Conservation (phyloP, 257 asterid genomes). For the Nicotiana sylvestris region DNA sequence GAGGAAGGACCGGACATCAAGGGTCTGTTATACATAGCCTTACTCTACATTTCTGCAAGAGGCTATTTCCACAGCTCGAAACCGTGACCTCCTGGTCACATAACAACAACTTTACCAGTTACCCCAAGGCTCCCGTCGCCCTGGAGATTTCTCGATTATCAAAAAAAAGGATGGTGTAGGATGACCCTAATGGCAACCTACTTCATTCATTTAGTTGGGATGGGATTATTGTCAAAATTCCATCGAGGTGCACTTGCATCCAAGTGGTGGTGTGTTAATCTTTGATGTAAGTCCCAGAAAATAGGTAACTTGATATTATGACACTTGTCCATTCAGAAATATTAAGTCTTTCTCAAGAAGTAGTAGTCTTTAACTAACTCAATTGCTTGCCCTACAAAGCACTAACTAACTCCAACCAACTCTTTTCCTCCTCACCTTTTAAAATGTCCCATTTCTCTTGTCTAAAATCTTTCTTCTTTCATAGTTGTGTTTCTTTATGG, state of each 20-base stretch:
- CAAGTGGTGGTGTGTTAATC: not conserved
- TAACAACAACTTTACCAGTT: too few relatives aligned
- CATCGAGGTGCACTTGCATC: not conserved
- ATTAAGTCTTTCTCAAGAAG: not conserved
- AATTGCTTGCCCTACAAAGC: slow-evolving; percentile 15
- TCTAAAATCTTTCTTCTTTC: not conserved
- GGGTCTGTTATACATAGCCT: too few relatives aligned
- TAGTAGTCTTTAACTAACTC: slow-evolving; percentile 16
- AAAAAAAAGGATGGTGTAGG: not conserved
- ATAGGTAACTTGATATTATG: not conserved
- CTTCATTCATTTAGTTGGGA: not conserved
- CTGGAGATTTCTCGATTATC: too few relatives aligned
- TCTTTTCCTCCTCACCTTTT: not conserved
- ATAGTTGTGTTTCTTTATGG: not conserved
- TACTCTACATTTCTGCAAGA: too few relatives aligned
- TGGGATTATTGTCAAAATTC: not conserved
- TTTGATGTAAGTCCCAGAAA: not conserved
- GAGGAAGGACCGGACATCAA: too few relatives aligned
- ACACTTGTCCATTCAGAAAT: not conserved
- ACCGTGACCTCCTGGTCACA: too few relatives aligned
- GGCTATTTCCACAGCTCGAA: too few relatives aligned
- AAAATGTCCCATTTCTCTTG: not conserved
- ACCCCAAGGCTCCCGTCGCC: too few relatives aligned
- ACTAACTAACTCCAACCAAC: slow-evolving; percentile 16
- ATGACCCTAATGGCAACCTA: not conserved